Conservation (phyloP, 352 stramenopile genomes). For the Globisporangium spinosum region DNA sequence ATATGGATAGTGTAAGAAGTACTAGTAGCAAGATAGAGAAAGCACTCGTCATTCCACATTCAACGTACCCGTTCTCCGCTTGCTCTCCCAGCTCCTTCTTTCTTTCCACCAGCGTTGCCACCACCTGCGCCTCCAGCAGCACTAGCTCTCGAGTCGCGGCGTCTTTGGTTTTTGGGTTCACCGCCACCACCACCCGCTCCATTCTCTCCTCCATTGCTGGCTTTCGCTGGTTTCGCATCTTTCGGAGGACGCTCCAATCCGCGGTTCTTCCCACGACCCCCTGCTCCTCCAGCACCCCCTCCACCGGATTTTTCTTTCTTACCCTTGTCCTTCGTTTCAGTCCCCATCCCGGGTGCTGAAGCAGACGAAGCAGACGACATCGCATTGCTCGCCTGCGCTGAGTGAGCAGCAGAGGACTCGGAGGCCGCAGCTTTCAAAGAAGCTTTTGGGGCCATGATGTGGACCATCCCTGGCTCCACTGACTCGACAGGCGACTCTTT, state of each 20-base stretch:
- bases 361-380: background rate
- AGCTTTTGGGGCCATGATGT: conserved; percentile 51
- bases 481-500: conserved; percentile 21
- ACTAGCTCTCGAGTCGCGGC: conserved; percentile 24
- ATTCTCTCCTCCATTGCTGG: conserved; percentile 16
- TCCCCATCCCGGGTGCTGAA: background rate
- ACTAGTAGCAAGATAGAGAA: background rate
- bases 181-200: conserved; percentile 17
- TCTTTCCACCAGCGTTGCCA: conserved; percentile 23
- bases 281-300: background rate
- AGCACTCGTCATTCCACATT: background rate
- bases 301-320: conserved; percentile 14
- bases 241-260: conserved; percentile 24
- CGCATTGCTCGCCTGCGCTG: background rate
- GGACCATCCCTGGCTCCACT: conserved; percentile 41
- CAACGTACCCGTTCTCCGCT: conserved; percentile 27
- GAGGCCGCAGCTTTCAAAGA: conserved; percentile 3
- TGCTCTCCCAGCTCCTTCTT: conserved; percentile 23
- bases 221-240: conserved; percentile 28
- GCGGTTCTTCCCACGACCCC: conserved; percentile 26
- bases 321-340: conserved; percentile 20
- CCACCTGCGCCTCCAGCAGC: conserved; percentile 1
- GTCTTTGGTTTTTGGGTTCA: conserved; percentile 28
- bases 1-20: too few species aligned
- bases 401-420: conserved; percentile 1